phyloP scores from a whole-genome alignment of 192 early-diverging fungal species.

The Thoreauomyces humboldtii region DNA sequence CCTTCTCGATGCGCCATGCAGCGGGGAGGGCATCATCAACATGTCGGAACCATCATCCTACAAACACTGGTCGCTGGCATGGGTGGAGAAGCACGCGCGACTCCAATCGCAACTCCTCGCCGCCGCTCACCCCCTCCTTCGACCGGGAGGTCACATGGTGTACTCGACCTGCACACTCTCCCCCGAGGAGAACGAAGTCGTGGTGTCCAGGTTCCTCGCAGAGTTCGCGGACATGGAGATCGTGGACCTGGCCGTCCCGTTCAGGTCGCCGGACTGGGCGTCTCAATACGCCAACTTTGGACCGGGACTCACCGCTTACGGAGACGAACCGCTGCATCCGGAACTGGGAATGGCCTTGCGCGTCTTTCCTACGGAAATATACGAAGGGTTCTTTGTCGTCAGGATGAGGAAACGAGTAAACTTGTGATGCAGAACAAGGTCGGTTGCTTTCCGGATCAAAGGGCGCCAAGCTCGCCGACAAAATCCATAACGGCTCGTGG shows the following conservation, averaged over 20 bases:
- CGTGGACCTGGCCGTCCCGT: slow-evolving; percentile 69
- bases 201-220: slow-evolving; percentile 79
- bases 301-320: background rate
- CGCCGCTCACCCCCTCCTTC: slow-evolving; percentile 75
- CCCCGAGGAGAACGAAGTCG: slow-evolving; percentile 85
- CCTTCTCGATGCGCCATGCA: slow-evolving; percentile 91
- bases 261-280: background rate
- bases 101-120: slow-evolving; percentile 78
- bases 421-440: background rate
- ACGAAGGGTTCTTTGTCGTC: slow-evolving; percentile 33
- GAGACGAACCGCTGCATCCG: no score
- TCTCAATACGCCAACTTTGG: background rate
- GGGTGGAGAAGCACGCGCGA: slow-evolving; percentile 76
- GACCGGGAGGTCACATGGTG: slow-evolving; percentile 83
- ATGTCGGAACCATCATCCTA: slow-evolving; percentile 1
- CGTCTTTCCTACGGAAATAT: slow-evolving; percentile 22
- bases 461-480: no score
- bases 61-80: slow-evolving; percentile 66
- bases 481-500: no score
- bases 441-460: no score
- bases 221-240: slow-evolving; percentile 82
- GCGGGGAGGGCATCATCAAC: slow-evolving; percentile 83
- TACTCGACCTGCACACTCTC: slow-evolving; percentile 93
- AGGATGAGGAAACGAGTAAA: slow-evolving; percentile 21
- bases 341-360: slow-evolving; percentile 20